Evolutionary conservation across 352 stramenopile genomes (phyloP), one percentile per base, ranked within the genome.

Genomic region (Phytophthora pisi): DNA sequence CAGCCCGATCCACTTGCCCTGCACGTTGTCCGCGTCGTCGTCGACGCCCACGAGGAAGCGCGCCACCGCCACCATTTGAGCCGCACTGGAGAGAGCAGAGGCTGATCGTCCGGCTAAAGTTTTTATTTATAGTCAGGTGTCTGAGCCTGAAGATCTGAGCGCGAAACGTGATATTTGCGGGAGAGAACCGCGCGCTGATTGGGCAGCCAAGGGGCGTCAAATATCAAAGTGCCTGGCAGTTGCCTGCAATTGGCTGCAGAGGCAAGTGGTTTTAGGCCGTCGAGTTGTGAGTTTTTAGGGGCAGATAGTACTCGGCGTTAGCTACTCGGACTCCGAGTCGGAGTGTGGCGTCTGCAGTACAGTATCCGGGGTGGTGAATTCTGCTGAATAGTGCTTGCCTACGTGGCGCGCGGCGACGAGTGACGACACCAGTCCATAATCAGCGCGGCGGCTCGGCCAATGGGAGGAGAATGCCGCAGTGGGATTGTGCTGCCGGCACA

Each of bases 1-100:
- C 18, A 95, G 70, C 2, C 87, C 87, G 68, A 95, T 89, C 87
- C 87, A 95, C 56, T 95, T 93, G 72, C 90, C 88, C 64, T 90
- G 70, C 28, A 78, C 68, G 55, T 81, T 88, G 66, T 88, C 71
- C 9, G 16, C 53, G 50, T 78, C 79, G 51, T 74, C 52, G 10
- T 72, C 59, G 13, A 30, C 47, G 36, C 11, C 58, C 50, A 75
- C 57, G 28, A 77, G 57, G 66, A 74, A 66, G 65, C 61, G 70
- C 66, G 57, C 47, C 46, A 72, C 47, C 16, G 26, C 50, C 26
- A 59, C 59, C 63, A 75, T 76, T 16, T 16, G 34, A 42, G 13
- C 51, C 16, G 16, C 42, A 49, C 5, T 20, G 40, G 45, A 68
- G 62, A 67, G 31, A 51, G 50, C 3, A 16, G 34, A 45, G 34